A percentile compares a stretch with the other conserved stretches of the same genome.
Evolutionary conservation across 768 basidiomycete genomes (phyloP).

Genomic region (Obba rivulosa): DNA sequence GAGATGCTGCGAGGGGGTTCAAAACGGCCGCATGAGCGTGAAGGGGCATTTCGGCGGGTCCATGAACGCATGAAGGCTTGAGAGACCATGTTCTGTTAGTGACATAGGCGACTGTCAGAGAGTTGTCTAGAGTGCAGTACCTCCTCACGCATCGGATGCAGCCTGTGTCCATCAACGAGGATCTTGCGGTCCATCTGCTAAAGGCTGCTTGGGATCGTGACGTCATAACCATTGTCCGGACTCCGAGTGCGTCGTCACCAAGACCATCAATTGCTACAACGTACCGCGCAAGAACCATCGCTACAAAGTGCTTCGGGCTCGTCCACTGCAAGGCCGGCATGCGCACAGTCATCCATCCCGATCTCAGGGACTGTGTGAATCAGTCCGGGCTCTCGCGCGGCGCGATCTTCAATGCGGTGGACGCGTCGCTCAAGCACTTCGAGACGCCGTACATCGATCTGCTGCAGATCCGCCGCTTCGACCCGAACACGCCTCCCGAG

Average conservation of each 20-base stretch:
- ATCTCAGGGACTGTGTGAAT: constrained; percentile 35
- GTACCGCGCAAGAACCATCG: constrained; percentile 22
- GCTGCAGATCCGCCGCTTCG: constrained; percentile 42
- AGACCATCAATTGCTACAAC: constrained; percentile 32
- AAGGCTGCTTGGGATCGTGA: constrained; percentile 27
- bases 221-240: constrained; percentile 25
- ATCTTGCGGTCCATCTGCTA: constrained; percentile 11
- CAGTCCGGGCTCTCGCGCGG: constrained; percentile 42
- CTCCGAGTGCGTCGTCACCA: constrained; percentile 35
- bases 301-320: constrained; percentile 20
- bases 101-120: too few species aligned
- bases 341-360: not conserved
- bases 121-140: too few species aligned
- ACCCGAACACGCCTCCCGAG: constrained; percentile 29
- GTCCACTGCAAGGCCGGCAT: constrained; percentile 8
- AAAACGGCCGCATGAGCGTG: too few species aligned
- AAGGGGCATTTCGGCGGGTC: too few species aligned
- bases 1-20: too few species aligned
- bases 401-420: constrained; percentile 26
- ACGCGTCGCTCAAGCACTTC: constrained; percentile 32
- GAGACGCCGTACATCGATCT: constrained; percentile 33
- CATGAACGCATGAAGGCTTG: too few species aligned
- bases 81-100: too few species aligned
- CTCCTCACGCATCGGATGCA: not conserved
- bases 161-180: too few species aligned